Evolutionary conservation across 192 early-diverging fungal species (phyloP).

Genomic region (Rhizophagus prolifer): DNA sequence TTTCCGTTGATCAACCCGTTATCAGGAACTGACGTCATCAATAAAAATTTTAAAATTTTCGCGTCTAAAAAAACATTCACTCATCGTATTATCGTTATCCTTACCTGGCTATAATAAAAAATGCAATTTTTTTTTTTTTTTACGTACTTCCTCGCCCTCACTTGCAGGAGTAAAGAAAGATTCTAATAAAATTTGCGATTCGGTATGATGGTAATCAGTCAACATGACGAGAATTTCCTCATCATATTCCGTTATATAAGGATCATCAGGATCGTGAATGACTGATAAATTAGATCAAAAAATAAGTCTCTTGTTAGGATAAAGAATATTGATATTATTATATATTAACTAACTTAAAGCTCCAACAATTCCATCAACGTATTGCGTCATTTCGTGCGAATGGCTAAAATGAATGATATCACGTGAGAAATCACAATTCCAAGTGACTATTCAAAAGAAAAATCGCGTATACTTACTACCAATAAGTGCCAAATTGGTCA

Average conservation of each 20-base stretch:
- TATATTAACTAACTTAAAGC: constrained; percentile 45
- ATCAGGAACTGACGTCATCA: constrained; percentile 65
- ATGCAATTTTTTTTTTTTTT: not conserved
- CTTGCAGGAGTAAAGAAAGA: not conserved
- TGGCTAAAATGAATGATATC: constrained; percentile 46
- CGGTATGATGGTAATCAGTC: constrained; percentile 47
- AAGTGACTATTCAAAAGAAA: no score
- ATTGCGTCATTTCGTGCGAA: constrained; percentile 68
- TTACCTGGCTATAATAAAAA: constrained; percentile 19
- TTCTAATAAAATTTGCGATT: not conserved
- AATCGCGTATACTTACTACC: constrained; percentile 41
- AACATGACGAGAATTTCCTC: constrained; percentile 66
- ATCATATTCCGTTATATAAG: constrained; percentile 57
- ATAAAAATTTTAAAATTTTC: no score
- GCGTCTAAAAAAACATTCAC: no score
- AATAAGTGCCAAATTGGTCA: constrained; percentile 77
- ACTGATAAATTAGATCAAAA: constrained; percentile 26
- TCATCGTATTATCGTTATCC: no score
- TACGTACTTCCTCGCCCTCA: not conserved
- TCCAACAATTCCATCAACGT: constrained; percentile 77
- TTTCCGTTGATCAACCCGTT: constrained; percentile 66
- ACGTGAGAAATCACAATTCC: not conserved
- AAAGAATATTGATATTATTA: no score
- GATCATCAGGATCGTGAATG: constrained; percentile 59
- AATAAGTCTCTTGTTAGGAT: no score